Percentiles rank a stretch among this genome's conserved stretches.
These are phyloP conservation scores for Colletotrichum tofieldiae DNA, from an alignment of 2,329 filamentous ascomycete species.

Conservation along the genomic window DNA sequence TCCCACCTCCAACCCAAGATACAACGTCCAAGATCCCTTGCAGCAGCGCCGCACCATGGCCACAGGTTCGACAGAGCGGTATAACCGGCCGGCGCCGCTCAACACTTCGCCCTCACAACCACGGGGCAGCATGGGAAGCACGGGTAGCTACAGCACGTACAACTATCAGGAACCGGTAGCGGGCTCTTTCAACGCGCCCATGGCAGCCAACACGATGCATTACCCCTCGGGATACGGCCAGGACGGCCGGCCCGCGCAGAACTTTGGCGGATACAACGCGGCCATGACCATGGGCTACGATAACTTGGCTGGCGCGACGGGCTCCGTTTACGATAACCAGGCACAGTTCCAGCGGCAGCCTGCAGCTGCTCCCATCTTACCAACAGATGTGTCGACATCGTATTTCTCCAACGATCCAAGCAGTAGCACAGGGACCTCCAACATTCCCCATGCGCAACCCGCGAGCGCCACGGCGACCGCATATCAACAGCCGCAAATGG, in stretches of 20 bases:
- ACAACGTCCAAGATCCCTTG: conserved; percentile 65
- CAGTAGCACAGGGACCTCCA: conserved; percentile 71
- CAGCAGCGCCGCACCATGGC: conserved; percentile 58
- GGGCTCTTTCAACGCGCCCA: conserved; percentile 68
- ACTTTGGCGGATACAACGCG: conserved; percentile 72
- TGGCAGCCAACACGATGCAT: conserved; percentile 69
- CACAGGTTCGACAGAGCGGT: conserved; percentile 57
- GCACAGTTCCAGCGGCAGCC: conserved; percentile 85
- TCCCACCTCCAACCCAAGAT: conserved; percentile 70
- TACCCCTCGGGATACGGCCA: conserved; percentile 79
- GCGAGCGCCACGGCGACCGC: conserved; percentile 67
- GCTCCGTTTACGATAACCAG: conserved; percentile 81
- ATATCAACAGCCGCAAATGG: conserved; percentile 75
- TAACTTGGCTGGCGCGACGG: conserved; percentile 46
- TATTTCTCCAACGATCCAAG: conserved; percentile 82
- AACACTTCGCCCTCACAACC: conserved; percentile 64
- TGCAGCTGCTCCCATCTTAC: conserved; percentile 83
- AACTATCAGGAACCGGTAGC: conserved; percentile 68
- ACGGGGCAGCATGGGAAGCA: conserved; percentile 65
- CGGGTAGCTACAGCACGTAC: conserved; percentile 70
- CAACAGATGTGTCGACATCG: conserved; percentile 76
- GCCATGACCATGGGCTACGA: conserved; percentile 79
- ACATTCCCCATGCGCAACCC: conserved; percentile 65
- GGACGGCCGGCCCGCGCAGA: conserved; percentile 70
- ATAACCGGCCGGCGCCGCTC: conserved; percentile 65